A percentile compares a stretch with the other conserved stretches of the same genome.
Evolutionary conservation across 2,329 filamentous ascomycete genomes (phyloP).

Genomic region (Penicillium hordei): DNA sequence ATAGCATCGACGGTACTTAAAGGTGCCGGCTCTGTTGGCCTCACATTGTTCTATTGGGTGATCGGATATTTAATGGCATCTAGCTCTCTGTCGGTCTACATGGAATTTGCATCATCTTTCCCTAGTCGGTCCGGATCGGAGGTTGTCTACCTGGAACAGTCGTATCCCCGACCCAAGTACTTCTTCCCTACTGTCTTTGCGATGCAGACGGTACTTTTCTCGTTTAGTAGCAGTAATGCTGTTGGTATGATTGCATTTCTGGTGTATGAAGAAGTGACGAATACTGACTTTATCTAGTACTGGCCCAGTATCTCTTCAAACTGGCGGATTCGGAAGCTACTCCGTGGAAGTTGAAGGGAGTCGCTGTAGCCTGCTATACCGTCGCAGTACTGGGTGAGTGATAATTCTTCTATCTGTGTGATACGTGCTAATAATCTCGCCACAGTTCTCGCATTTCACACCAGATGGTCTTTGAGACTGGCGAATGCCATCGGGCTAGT

Average conservation of each 20-base stretch:
- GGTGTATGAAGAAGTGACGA: too few relatives aligned
- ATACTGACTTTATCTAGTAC: conserved; percentile 34
- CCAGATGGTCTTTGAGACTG: conserved; percentile 57
- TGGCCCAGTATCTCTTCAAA: conserved; percentile 63
- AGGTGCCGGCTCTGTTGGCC: conserved; percentile 61
- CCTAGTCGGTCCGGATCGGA: conserved; percentile 66
- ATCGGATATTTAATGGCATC: conserved; percentile 61
- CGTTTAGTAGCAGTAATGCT: conserved; percentile 66
- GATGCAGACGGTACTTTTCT: conserved; percentile 62
- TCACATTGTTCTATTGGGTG: conserved; percentile 64
- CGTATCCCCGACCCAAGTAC: conserved; percentile 63
- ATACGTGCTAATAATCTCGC: neutral
- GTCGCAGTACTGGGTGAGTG: conserved; percentile 56
- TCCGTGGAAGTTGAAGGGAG: conserved; percentile 66
- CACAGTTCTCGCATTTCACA: conserved; percentile 53
- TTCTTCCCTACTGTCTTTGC: conserved; percentile 66
- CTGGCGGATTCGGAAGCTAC: conserved; percentile 53
- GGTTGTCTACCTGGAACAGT: conserved; percentile 68
- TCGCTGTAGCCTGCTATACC: conserved; percentile 64
- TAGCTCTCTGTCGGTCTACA: conserved; percentile 58
- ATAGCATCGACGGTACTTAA: conserved; percentile 57
- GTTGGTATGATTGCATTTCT: conserved; percentile 35
- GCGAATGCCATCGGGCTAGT: conserved; percentile 59
- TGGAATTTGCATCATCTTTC: conserved; percentile 65
- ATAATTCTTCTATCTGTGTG: fast-evolving